Base-by-base conservation (phyloP, 306 rosid genomes). In the Sophora flavescens region DNA sequence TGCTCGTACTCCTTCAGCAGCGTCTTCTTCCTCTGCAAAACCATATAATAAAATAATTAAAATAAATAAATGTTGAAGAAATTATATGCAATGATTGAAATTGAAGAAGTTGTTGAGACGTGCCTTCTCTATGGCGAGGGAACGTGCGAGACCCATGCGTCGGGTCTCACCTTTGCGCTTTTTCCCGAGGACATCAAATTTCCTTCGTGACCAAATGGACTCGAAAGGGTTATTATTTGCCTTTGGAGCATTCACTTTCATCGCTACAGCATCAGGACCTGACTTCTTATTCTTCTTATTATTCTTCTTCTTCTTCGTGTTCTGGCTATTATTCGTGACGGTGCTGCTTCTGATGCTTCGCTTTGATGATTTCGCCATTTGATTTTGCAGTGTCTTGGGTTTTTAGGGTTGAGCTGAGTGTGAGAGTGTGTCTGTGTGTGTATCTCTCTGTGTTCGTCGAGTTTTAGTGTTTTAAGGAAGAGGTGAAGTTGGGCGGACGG, bases 141-240 rank as follows among this genome's bases (percentile, higher is more conserved):
- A 90, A 72, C 98, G 98, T 48, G 93, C 89, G 2, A 78, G 84
- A 38, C 98, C 98, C 8, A 83, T 13, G 16, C 98, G 93, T 15
- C 84, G 89, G 65, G 89, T 78, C 57, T 95, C 98, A 9, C 97
- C 98, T 76, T 89, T 95, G 44, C 92, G 96, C 72, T 92, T 95
- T 84, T 90, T 89, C 0, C 97, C 98, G 6, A 95, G 80, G 2
- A 90, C 76, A 15, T 92, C 93, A 75, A 95, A 95, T 70, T 95
- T 95, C 51, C 91, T 67, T 0, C 88, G 84, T 11, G 97, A 85
- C 97, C 97, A 88, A 14, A 95, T 90, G 5, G 88, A 86, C 76
- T 92, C 98, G 79, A 95, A 95, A 2, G 93, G 96, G 30, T 89
- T 92, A 28, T 89, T 92, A 28, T 45, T 53, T 39, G 76, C 70